Percentiles rank a stretch among this genome's conserved stretches.
Conservation (phyloP, 805 yeast genomes). For the Sugiyamaella smithiae region DNA sequence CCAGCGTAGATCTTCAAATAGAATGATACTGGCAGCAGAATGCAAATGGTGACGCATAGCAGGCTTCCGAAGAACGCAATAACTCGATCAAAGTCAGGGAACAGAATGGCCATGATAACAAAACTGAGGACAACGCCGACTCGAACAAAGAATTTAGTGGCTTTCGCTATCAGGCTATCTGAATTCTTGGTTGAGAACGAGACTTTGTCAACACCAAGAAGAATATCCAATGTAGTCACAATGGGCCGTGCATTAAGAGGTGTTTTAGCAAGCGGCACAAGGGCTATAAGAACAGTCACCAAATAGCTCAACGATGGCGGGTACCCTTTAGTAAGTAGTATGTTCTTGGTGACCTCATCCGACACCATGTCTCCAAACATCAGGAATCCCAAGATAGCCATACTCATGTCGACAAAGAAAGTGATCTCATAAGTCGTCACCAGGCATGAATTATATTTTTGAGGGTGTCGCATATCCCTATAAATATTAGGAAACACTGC, state of each 20-base stretch:
- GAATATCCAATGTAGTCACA: slow-evolving; percentile 61
- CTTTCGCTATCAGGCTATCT: not conserved
- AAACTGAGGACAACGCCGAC: slow-evolving; percentile 53
- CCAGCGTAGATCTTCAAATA: slow-evolving; percentile 56
- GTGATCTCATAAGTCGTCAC: slow-evolving; percentile 58
- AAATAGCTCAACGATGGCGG: slow-evolving; percentile 53
- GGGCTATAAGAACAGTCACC: slow-evolving; percentile 67
- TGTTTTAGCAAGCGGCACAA: slow-evolving; percentile 79
- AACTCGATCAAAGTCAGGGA: slow-evolving; percentile 78
- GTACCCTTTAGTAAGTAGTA: slow-evolving; percentile 63
- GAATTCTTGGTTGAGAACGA: slow-evolving; percentile 8
- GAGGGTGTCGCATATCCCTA: slow-evolving; percentile 71
- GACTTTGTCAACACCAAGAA: slow-evolving; percentile 40
- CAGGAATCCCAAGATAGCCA: slow-evolving; percentile 65
- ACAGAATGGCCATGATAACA: slow-evolving; percentile 56
- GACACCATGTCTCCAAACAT: slow-evolving; percentile 72
- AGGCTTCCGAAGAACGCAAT: slow-evolving; percentile 81
- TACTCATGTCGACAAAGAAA: slow-evolving; percentile 53
- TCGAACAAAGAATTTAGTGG: slow-evolving; percentile 33
- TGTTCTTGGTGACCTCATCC: slow-evolving; percentile 76
- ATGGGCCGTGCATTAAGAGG: slow-evolving; percentile 84
- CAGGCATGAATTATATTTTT: slow-evolving; percentile 52
- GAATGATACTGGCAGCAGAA: slow-evolving; percentile 72
- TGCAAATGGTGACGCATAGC: slow-evolving; percentile 73
- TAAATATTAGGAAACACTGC: slow-evolving; percentile 77